A percentile compares a stretch with the other conserved stretches of the same genome.
phyloP scores from a whole-genome alignment of 148 eudicot species.

The Agrostemma githago region DNA sequence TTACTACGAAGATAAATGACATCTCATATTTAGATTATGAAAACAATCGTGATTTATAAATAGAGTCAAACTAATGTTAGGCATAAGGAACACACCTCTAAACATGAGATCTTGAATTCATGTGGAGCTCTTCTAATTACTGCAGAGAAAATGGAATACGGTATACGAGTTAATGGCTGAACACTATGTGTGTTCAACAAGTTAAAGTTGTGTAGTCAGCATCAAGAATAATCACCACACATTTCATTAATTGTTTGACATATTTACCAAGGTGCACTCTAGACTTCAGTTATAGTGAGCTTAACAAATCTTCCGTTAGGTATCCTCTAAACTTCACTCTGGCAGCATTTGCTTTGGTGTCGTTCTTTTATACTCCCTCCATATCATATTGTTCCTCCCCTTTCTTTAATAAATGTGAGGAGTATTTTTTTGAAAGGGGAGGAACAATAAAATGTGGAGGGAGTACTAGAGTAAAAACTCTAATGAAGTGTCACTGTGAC shows the following conservation, averaged over 20 bases:
- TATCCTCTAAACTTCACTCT: neutral
- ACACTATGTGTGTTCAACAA: neutral
- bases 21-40: neutral
- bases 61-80: neutral
- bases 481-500: neutral
- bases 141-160: slow-evolving; percentile 27
- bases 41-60: neutral
- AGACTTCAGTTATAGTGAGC: neutral
- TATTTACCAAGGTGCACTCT: no score
- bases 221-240: neutral
- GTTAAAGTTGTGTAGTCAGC: neutral
- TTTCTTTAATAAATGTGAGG: no score
- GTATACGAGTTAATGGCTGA: slow-evolving; percentile 7
- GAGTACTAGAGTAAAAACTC: neutral
- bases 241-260: neutral
- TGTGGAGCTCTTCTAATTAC: slow-evolving; percentile 98
- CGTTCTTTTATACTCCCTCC: neutral
- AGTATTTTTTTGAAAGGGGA: no score
- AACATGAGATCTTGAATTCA: slow-evolving; percentile 93
- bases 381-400: no score
- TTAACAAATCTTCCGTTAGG: neutral
- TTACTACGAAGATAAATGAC: neutral
- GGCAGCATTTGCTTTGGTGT: neutral
- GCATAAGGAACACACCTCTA: slow-evolving; percentile 60
- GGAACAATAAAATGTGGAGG: no score